Conservation (phyloP, 2,329 filamentous ascomycete species). For the Tolypocladium capitatum region DNA sequence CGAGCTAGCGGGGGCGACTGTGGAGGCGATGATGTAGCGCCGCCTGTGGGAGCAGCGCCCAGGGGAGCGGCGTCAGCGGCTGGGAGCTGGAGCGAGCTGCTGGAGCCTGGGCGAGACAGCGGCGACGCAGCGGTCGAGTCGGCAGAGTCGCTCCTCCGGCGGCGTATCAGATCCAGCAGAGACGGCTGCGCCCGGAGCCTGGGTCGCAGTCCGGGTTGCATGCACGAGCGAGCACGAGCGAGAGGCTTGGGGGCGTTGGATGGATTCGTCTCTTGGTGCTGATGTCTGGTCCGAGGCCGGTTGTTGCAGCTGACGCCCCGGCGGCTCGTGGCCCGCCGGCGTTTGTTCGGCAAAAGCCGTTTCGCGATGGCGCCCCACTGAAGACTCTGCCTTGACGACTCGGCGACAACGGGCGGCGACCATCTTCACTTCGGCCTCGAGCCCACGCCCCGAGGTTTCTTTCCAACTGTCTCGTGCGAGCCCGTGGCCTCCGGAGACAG, state of each 20-base stretch:
- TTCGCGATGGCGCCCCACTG: background rate
- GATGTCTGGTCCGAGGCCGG: too few species aligned
- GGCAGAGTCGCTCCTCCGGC: constrained; percentile 16
- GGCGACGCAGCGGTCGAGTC: constrained; percentile 4
- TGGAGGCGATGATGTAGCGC: constrained; percentile 22
- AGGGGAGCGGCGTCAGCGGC: too few species aligned
- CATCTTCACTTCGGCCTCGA: too few species aligned
- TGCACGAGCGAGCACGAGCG: constrained; percentile 17
- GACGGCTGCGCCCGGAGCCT: constrained; percentile 38
- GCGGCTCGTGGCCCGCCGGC: background rate
- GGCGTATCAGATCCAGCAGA: constrained; percentile 35
- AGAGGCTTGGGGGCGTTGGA: background rate
- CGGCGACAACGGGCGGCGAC: too few species aligned
- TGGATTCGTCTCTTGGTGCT: background rate
- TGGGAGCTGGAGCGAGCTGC: constrained; percentile 3
- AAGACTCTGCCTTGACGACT: too few species aligned
- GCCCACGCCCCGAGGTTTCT: too few species aligned
- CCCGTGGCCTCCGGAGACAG: too few species aligned
- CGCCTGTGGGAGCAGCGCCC: constrained; percentile 7
- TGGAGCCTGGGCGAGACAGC: background rate
- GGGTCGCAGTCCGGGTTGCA: constrained; percentile 38
- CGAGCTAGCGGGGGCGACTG: constrained; percentile 4
- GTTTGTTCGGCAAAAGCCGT: background rate
- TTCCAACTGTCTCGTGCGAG: too few species aligned
- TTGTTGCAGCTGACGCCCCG: background rate